Conservation (phyloP, 2,329 filamentous ascomycete genomes). For the Fusarium humuli region DNA sequence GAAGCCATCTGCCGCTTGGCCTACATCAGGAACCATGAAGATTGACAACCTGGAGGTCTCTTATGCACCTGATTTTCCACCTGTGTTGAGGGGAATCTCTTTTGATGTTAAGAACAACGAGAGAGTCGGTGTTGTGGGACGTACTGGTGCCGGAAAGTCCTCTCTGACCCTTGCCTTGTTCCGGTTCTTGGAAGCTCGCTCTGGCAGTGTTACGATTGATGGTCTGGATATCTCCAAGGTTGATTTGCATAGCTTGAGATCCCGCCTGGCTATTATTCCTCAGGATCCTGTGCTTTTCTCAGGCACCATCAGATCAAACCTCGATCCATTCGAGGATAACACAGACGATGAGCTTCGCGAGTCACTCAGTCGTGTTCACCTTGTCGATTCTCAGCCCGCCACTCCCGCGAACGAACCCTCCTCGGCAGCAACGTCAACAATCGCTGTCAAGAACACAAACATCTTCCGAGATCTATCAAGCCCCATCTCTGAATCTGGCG, state of each 20-base stretch:
- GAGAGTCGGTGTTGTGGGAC: conserved; percentile 79
- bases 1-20: conserved; percentile 78
- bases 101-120: conserved; percentile 76
- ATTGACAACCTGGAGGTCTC: conserved; percentile 77
- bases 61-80: conserved; percentile 77
- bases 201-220: conserved; percentile 76
- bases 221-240: conserved; percentile 80
- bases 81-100: conserved; percentile 75
- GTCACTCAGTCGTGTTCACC: conserved; percentile 76
- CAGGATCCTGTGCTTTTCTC: conserved; percentile 85
- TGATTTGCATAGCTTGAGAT: conserved; percentile 75
- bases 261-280: conserved; percentile 83
- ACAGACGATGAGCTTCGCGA: conserved; percentile 76
- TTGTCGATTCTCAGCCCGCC: conserved; percentile 60
- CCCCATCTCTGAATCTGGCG: conserved; percentile 75
- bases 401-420: conserved; percentile 56
- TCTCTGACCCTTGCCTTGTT: conserved; percentile 81
- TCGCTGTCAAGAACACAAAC: conserved; percentile 67
- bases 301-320: conserved; percentile 79
- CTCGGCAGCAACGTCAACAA: conserved; percentile 50
- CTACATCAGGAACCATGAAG: conserved; percentile 77
- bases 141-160: conserved; percentile 83
- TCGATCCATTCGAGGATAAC: conserved; percentile 81
- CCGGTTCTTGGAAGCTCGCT: conserved; percentile 77
- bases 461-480: conserved; percentile 72